These are phyloP conservation scores for Blyttiomyces sp. DNA, from an alignment of 371 early-diverging fungal genomes.

Conservation along the genomic window DNA sequence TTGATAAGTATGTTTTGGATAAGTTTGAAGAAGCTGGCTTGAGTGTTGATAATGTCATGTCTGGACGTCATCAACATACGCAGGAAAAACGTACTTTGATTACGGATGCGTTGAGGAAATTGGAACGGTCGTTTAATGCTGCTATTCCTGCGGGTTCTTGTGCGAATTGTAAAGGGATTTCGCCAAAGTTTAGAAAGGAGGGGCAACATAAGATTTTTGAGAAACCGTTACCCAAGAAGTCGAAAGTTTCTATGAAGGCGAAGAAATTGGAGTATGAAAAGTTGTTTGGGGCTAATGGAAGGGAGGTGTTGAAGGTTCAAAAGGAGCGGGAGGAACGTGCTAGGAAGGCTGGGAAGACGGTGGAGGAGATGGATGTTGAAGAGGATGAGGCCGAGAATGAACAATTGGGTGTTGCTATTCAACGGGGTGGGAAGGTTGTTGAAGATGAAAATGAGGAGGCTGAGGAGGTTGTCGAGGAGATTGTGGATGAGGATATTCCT, in stretches of 20 bases:
- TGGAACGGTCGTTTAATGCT: conserved; percentile 45
- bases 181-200: conserved; percentile 80
- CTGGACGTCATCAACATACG: not conserved
- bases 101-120: conserved; percentile 36
- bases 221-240: conserved; percentile 69
- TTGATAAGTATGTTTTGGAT: conserved; percentile 67
- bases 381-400: conserved; percentile 28
- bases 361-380: conserved; percentile 32
- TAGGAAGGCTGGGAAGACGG: conserved; percentile 10
- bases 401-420: too few species aligned
- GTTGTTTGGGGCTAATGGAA: conserved; percentile 34
- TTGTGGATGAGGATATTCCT: conserved; percentile 18
- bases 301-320: conserved; percentile 18
- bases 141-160: conserved; percentile 56
- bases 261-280: conserved; percentile 43
- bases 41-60: not conserved
- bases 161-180: conserved; percentile 77
- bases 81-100: conserved; percentile 31
- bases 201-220: conserved; percentile 86
- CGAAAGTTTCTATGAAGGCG: conserved; percentile 62
- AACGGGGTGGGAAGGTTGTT: too few species aligned
- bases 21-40: conserved; percentile 19
- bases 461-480: conserved; percentile 24
- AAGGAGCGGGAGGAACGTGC: conserved; percentile 17
- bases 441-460: conserved; percentile 37